Base-by-base conservation (phyloP, 2,329 filamentous ascomycete species). In the Leptographium radiaticola region DNA sequence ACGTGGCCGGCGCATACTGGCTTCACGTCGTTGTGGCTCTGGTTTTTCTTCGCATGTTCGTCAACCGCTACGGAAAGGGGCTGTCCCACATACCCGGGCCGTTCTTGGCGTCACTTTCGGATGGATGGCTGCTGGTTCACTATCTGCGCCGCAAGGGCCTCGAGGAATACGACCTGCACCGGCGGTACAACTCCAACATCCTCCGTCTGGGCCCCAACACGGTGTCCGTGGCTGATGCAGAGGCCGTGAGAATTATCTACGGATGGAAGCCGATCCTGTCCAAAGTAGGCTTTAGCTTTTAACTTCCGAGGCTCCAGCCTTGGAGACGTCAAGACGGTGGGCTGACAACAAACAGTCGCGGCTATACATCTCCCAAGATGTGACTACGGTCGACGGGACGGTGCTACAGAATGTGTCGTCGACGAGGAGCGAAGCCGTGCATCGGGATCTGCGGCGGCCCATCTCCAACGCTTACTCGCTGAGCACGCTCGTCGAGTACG, bases 391-490 rank as follows among this genome's bases (percentile, higher is more conserved):
- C 25, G 15, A 34, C 15, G 45, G 45, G 5, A 36, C 15, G 30
- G 12, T 48, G 30, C 15, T 48, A 16, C 15, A 48, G 10, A 48
- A 48, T 18, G 15, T 48, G 31, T 16, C 45, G 15, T 48, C 45
- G 30, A 48, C 31, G 6, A 34, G 13, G 45, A 20, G n/a, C 31
- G 45, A 48, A n/a, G 15, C 7, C 11, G 16, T n/a, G 45, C 45
- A 48, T 11, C 15, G 15, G 5, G 16, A 36, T 40, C 42, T 61
- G 10, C 54, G 55, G 16, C 52, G 55, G 20, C 57, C 59, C 6
- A 54, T 63, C 8, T 51, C 59, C 7, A 50, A 36, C 44, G 55
- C 57, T 3, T 62, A 62, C 20, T 59, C 60, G 2, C 59, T 62
- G 57, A 60, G 50, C 18, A 57, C 55, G 1, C 55, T 63, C 7